These are phyloP conservation scores for Histomonas meleagridis DNA, from an alignment of 208 protist genomes.

Conservation along the genomic window DNA sequence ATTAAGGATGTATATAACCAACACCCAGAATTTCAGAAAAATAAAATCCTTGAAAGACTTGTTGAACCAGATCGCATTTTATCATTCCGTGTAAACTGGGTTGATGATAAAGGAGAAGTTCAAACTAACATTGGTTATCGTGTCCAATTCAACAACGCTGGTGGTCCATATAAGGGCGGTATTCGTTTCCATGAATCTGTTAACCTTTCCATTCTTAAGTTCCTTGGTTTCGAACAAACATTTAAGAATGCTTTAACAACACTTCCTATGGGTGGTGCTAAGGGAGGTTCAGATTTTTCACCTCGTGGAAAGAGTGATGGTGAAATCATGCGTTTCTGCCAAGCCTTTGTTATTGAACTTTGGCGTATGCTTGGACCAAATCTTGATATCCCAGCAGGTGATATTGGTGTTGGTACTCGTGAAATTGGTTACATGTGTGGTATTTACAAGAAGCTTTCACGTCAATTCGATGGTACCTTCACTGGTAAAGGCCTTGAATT, in stretches of 20 bases:
- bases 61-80: slow-evolving; percentile 71
- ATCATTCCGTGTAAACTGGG: slow-evolving; percentile 72
- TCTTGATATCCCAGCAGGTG: slow-evolving; percentile 73
- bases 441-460: slow-evolving; percentile 67
- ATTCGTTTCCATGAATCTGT: slow-evolving; percentile 55
- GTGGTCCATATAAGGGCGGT: slow-evolving; percentile 79
- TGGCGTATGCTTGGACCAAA: slow-evolving; percentile 68
- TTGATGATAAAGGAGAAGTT: slow-evolving; percentile 64
- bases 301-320: slow-evolving; percentile 71
- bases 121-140: slow-evolving; percentile 74
- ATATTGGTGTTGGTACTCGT: slow-evolving; percentile 72
- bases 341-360: slow-evolving; percentile 72
- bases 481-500: slow-evolving; percentile 71
- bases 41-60: slow-evolving; percentile 64
- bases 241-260: slow-evolving; percentile 79
- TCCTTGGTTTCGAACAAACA: slow-evolving; percentile 79
- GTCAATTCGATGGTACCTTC: slow-evolving; percentile 65
- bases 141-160: slow-evolving; percentile 73
- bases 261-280: slow-evolving; percentile 72
- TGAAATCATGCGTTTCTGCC: slow-evolving; percentile 79
- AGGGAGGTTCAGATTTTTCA: slow-evolving; percentile 78
- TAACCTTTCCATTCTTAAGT: slow-evolving; percentile 48
- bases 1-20: slow-evolving; percentile 66
- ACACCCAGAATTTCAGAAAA: slow-evolving; percentile 61
- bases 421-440: slow-evolving; percentile 79